A percentile compares a stretch with the other conserved stretches of the same genome.
Conservation (phyloP, 345 rosid genomes). For the Turnera subulata region DNA sequence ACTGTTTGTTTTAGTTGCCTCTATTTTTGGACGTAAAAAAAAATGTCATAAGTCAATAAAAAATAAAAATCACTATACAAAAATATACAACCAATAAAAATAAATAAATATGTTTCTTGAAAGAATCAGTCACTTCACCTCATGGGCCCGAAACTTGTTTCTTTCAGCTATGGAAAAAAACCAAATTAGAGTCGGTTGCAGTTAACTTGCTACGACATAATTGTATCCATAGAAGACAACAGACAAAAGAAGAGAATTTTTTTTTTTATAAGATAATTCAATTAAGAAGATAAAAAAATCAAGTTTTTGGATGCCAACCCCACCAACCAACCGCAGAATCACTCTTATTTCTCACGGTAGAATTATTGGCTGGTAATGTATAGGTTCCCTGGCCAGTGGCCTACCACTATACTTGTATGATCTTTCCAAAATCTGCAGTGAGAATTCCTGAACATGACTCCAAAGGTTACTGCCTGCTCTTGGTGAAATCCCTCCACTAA, state of each 20-base stretch:
- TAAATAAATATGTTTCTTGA: background rate
- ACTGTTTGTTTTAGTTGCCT: too few relatives aligned
- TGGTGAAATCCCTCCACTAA: too few relatives aligned
- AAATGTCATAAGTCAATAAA: too few relatives aligned
- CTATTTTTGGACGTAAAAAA: too few relatives aligned
- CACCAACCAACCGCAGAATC: constrained; percentile 22
- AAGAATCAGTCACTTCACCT: background rate
- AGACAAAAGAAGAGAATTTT: background rate
- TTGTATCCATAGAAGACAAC: background rate
- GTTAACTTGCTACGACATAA: background rate
- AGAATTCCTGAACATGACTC: constrained; percentile 3
- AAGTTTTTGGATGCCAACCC: constrained; percentile 44
- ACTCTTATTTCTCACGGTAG: constrained; percentile 17
- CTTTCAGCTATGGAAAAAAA: background rate
- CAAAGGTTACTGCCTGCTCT: too few relatives aligned
- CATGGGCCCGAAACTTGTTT: background rate
- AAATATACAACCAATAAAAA: too few relatives aligned
- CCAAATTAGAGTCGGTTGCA: background rate
- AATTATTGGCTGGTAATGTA: constrained; percentile 42
- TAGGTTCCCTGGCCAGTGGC: constrained; percentile 48
- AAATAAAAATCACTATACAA: too few relatives aligned
- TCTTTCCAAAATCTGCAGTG: constrained; percentile 11
- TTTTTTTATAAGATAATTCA: background rate
- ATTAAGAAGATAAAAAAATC: constrained; percentile 15
- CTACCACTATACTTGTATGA: constrained; percentile 35